Base-by-base conservation (phyloP, 2,329 filamentous ascomycete species). In the Xylariaceae sp. region DNA sequence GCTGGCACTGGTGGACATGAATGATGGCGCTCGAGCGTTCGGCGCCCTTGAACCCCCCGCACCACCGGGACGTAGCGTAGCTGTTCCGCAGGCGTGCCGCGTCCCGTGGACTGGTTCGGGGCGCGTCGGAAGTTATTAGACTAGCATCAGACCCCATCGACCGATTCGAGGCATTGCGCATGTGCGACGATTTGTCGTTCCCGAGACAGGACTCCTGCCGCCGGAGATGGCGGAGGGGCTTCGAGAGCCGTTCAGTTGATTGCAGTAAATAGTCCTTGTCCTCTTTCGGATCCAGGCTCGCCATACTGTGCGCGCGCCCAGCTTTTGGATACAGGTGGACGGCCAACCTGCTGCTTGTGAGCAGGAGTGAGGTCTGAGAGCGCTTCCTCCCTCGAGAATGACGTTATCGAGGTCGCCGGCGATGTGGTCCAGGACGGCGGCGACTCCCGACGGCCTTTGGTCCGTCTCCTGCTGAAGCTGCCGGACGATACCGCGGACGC, bases 231-330 rank as follows among this genome's bases (percentile, higher is more conserved):
- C 17, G n/a, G 30, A 19, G 14, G 30, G 13, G 13, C 12, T 9
- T 9, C 30, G 30, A 31, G 13, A 16, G 11, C 30, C 14, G 17
- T 16, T 14, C 17, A 17, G 14, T 16, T 13, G n/a, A n/a, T n/a
- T n/a, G n/a, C n/a, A n/a, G n/a, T n/a, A n/a, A n/a, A n/a, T 31
- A 31, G 30, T 31, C 30, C 17, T 13, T 31, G 11, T 16, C 30
- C 18, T 31, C 30, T n/a, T 13, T 31, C 11, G 30, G 30, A 16
- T 31, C 30, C 13, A 31, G n/a, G 30, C n/a, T 19, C 18, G 13
- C 30, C 30, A 19, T 31, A 31, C 13, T 31, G 30, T 19, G n/a
- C n/a, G n/a, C n/a, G 4, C 8, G 6, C 30, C 11, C 7, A 31
- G 30, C 30, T 31, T 31, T 15, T 14, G 30, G 5, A 31, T 8